Evolutionary conservation across 2,329 filamentous ascomycete species (phyloP).

Genomic region (Parascedosporium putredinis): DNA sequence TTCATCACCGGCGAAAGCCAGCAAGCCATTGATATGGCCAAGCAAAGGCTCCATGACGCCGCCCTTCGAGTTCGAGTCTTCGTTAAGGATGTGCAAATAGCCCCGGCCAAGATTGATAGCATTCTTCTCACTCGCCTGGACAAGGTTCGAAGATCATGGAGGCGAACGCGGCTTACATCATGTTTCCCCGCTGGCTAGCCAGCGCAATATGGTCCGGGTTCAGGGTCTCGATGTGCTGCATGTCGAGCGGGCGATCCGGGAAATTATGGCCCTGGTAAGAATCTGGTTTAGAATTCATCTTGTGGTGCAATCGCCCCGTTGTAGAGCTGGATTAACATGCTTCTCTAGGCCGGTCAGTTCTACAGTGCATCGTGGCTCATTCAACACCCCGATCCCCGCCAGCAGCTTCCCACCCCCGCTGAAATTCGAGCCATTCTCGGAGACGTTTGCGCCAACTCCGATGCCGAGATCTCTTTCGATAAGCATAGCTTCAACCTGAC

Average conservation of each 20-base stretch:
- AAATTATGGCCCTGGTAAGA: slow-evolving; percentile 88
- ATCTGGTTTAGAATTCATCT: slow-evolving; percentile 11
- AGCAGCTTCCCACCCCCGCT: slow-evolving; percentile 45
- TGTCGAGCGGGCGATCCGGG: slow-evolving; percentile 86
- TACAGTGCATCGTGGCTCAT: slow-evolving; percentile 97
- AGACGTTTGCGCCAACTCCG: slow-evolving; percentile 92
- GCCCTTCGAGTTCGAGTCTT: slow-evolving; percentile 71
- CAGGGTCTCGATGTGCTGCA: slow-evolving; percentile 90
- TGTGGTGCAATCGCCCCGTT: too few relatives aligned
- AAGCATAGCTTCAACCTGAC: slow-evolving; percentile 90
- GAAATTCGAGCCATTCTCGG: slow-evolving; percentile 86
- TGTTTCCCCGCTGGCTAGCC: slow-evolving; percentile 84
- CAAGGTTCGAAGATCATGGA: slow-evolving; percentile 96
- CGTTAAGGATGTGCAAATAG: slow-evolving; percentile 85
- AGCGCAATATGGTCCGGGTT: slow-evolving; percentile 75
- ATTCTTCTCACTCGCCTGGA: slow-evolving; percentile 84
- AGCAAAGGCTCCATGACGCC: slow-evolving; percentile 82
- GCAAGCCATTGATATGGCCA: slow-evolving; percentile 77
- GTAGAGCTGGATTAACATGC: slow-evolving; percentile 20
- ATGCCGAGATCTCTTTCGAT: slow-evolving; percentile 89
- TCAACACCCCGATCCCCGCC: slow-evolving; percentile 59
- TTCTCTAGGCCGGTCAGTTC: slow-evolving; percentile 74
- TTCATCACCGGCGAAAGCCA: slow-evolving; percentile 87
- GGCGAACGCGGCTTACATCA: slow-evolving; percentile 86
- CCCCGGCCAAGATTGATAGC: slow-evolving; percentile 87